Evolutionary conservation across 1,284 basidiomycete genomes (phyloP), one percentile per base, ranked within the genome.

Genomic region (Spongiforma sp.): DNA sequence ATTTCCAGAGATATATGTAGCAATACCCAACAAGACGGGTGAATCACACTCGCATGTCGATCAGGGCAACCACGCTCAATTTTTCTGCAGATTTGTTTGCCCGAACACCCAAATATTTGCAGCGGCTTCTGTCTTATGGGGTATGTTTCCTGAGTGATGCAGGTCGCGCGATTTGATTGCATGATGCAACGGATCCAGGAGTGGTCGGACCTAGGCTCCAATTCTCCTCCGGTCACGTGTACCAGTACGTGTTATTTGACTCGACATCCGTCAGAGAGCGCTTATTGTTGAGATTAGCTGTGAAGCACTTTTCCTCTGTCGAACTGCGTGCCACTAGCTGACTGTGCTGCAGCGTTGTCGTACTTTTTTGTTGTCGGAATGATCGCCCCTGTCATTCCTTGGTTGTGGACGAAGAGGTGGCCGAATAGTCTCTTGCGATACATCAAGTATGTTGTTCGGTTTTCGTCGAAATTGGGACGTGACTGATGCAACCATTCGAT

Each of bases 321-420:
- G n/a, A n/a, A n/a, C n/a, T n/a, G n/a, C n/a, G 24, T 37, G 12
- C 24, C n/a, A 46, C 41, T 17, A 43, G 21, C 41, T 21, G 11
- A 36, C 21, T n/a, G 6, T 28, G 12, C 43, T 28, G 24, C 33
- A 78, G 81, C 74, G 7, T 72, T 85, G 9, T 60, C 78, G 17
- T 82, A 80, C 68, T 84, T 84, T 76, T 86, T 86, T 76, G 61
- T 85, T 56, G 69, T 80, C 28, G 84, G 85, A 34, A 80, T 81
- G 1, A 34, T 82, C 17, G 71, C 76, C n/a, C 85, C 85, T 0
- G n/a, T 81, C 37, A 67, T 82, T 60, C 73, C 79, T 8, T 86
- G 79, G 77, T 32, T 80, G 8, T 55, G 83, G 62, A 75, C 77
- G 64, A 78, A 75, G 66, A 78, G 68, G 68, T 85, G 77, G 70